Conservation (phyloP, 495 filamentous ascomycete genomes). For the Aspergillus saccharolyticus region DNA sequence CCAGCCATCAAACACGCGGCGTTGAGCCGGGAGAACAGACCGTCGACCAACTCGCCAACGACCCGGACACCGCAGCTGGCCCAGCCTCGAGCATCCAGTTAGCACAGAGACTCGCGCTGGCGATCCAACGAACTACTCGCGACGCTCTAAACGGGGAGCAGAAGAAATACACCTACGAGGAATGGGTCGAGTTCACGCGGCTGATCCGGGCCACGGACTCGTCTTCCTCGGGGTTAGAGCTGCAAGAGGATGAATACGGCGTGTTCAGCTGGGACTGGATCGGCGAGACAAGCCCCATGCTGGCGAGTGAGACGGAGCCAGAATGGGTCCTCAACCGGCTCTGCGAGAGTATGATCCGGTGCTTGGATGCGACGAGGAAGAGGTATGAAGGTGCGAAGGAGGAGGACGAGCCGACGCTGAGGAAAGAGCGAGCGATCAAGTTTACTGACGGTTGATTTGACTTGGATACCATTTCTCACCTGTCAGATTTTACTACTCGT, state of each 20-base stretch:
- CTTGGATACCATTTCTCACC: background rate
- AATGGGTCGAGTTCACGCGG: slow-evolving; percentile 59
- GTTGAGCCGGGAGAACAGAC: background rate
- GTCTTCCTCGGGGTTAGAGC: slow-evolving; percentile 6
- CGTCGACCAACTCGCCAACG: slow-evolving; percentile 42
- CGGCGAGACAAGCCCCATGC: slow-evolving; percentile 56
- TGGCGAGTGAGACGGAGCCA: slow-evolving; percentile 50
- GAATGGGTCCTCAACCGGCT: slow-evolving; percentile 59
- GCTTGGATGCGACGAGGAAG: slow-evolving; percentile 37
- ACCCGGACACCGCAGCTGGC: slow-evolving; percentile 10
- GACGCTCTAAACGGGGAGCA: slow-evolving; percentile 37
- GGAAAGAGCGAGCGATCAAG: slow-evolving; percentile 25
- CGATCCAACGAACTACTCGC: slow-evolving; percentile 47
- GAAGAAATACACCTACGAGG: slow-evolving; percentile 55
- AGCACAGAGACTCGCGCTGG: slow-evolving; percentile 47
- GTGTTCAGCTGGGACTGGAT: slow-evolving; percentile 66
- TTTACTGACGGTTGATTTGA: background rate
- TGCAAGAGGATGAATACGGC: slow-evolving; percentile 52
- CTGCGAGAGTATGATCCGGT: slow-evolving; percentile 53
- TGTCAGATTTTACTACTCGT: no score
- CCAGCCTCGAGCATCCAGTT: slow-evolving; percentile 35
- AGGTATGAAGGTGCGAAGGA: slow-evolving; percentile 8
- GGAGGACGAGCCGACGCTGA: slow-evolving; percentile 22
- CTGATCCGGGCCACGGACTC: slow-evolving; percentile 55
- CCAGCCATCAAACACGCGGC: background rate